Conservation (phyloP, 108 stramenopile genomes). For the Cyclotella distinguenda region DNA sequence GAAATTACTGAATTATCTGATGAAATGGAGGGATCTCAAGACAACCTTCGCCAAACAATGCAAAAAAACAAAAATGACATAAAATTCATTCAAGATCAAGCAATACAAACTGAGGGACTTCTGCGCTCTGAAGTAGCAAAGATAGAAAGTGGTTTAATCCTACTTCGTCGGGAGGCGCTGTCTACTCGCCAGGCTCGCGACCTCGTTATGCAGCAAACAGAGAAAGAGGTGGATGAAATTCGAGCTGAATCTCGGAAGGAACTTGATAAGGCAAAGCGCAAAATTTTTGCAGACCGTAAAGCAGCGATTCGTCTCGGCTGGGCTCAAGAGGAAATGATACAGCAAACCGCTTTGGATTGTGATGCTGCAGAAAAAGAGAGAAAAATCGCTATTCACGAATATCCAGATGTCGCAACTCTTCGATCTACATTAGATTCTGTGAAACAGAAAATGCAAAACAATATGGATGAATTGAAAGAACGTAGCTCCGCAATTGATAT, state of each 20-base stretch:
- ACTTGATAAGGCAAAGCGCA: conserved; percentile 8
- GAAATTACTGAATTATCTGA: conserved; percentile 33
- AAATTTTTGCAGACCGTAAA: conserved; percentile 6
- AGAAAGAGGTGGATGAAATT: conserved; percentile 17
- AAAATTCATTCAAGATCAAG: conserved; percentile 20
- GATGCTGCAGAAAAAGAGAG: conserved; percentile 5
- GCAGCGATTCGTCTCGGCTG: conserved; percentile 16
- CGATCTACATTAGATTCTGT: not conserved
- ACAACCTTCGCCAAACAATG: conserved; percentile 28
- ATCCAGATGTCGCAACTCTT: conserved; percentile 16
- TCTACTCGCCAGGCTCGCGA: conserved; percentile 2
- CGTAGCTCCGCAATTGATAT: conserved; percentile 24
- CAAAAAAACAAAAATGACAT: conserved; percentile 16
- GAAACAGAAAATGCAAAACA: conserved; percentile 2
- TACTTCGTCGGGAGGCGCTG: conserved; percentile 20
- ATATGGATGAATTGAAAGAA: conserved; percentile 23
- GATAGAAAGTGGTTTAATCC: conserved; percentile 22
- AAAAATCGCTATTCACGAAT: not conserved
- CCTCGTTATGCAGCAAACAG: conserved; percentile 1
- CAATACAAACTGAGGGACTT: conserved; percentile 14
- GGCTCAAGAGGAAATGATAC: conserved; percentile 25
- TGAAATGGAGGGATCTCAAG: conserved; percentile 27
- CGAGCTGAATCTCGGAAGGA: conserved; percentile 10
- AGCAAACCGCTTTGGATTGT: conserved; percentile 15
- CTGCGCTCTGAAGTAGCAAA: conserved; percentile 26